phyloP scores from a whole-genome alignment of 2,329 filamentous ascomycete species.

The Verticillium klebahnii region DNA sequence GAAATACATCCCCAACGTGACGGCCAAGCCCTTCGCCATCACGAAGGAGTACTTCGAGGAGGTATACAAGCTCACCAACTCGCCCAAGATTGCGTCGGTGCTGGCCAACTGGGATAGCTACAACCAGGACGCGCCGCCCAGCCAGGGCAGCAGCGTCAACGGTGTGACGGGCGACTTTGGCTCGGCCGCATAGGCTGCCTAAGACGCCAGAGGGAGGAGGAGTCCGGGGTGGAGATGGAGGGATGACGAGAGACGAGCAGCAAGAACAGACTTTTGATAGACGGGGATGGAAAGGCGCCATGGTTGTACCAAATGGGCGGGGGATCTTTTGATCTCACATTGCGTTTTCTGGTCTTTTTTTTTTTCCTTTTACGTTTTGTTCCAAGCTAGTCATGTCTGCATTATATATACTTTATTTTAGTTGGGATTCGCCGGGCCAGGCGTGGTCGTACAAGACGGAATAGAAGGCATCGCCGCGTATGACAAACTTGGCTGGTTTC shows the following conservation, averaged over 20 bases:
- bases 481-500: not conserved
- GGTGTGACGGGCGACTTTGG: constrained; percentile 33
- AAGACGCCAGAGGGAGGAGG: not conserved
- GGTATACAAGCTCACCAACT: constrained; percentile 90
- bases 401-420: not conserved
- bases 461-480: not conserved
- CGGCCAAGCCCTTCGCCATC: constrained; percentile 88
- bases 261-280: not conserved
- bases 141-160: constrained; percentile 30
- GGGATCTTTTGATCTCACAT: not conserved
- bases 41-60: constrained; percentile 99
- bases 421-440: not conserved
- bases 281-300: constrained; percentile 1
- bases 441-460: not conserved
- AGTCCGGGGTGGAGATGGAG: constrained; percentile 3
- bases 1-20: constrained; percentile 99
- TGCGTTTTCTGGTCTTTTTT: no score
- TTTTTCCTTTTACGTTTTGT: not conserved
- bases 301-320: constrained; percentile 1
- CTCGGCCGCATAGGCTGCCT: constrained; percentile 29
- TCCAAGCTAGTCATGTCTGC: not conserved
- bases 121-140: constrained; percentile 40
- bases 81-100: constrained; percentile 69
- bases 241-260: not conserved
- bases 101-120: constrained; percentile 85